Conservation (phyloP, 148 eudicot genomes). For the Talinum fruticosum region DNA sequence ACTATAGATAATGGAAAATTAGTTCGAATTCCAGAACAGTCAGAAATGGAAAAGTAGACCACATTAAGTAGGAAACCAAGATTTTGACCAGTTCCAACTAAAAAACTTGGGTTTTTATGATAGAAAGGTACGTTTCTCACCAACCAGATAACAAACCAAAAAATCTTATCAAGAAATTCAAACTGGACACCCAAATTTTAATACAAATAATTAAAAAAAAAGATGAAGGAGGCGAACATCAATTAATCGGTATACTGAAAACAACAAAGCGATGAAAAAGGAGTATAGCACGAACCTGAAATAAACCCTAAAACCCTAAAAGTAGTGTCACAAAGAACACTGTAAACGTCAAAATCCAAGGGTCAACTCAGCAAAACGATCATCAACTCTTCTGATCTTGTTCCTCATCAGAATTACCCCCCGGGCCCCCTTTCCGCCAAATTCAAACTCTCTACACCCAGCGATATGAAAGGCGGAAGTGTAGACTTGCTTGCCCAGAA, state of each 20-base stretch:
- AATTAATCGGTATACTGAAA: too few relatives aligned
- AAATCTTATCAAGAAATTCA: not conserved
- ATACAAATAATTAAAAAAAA: not conserved
- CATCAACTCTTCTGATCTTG: not conserved
- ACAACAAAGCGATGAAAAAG: not conserved
- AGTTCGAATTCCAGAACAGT: not conserved
- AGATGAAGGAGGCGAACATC: not conserved
- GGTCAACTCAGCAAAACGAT: not conserved
- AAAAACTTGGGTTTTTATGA: not conserved
- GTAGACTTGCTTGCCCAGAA: too few relatives aligned
- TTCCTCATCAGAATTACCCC: not conserved
- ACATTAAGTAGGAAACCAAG: not conserved
- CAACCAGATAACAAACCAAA: not conserved
- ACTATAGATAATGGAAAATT: not conserved
- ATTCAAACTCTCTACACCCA: not conserved
- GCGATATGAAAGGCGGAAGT: too few relatives aligned
- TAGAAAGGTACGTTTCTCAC: conserved; percentile 2
- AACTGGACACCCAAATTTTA: not conserved
- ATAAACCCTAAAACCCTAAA: conserved; percentile 19
- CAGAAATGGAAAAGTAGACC: not conserved
- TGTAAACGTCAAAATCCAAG: not conserved
- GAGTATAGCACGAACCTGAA: not conserved
- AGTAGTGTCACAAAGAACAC: not conserved
- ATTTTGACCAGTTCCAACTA: not conserved
- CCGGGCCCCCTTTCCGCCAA: not conserved